A percentile compares a stretch with the other conserved stretches of the same genome.
Conservation (phyloP, 257 asterid species). For the Petrea volubilis region DNA sequence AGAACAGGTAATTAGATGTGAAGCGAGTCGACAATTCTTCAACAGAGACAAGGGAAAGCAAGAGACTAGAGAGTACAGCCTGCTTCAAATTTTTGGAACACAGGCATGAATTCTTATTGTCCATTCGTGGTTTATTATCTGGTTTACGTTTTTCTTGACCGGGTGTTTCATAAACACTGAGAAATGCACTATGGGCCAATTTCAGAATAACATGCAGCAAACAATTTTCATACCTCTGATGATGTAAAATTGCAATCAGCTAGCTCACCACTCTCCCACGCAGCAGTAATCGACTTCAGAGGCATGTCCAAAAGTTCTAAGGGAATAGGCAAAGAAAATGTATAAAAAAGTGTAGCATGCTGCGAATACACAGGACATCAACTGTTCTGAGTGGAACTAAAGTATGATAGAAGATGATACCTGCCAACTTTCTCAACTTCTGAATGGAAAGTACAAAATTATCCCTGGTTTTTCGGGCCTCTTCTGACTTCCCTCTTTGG, state of each 20-base stretch:
- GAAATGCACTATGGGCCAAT: background rate
- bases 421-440: constrained; percentile 78
- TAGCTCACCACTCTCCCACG: constrained; percentile 95
- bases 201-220: background rate
- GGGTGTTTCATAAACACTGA: background rate
- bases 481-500: constrained; percentile 44
- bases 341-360: background rate
- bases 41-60: background rate
- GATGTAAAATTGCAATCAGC: constrained; percentile 55
- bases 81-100: too few species aligned
- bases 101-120: background rate
- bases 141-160: background rate
- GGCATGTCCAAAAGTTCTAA: constrained; percentile 95
- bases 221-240: constrained; percentile 64
- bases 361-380: constrained; percentile 4
- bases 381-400: background rate
- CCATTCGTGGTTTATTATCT: background rate
- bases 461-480: constrained; percentile 39
- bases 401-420: constrained; percentile 33
- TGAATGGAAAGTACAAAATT: constrained; percentile 57
- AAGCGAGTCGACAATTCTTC: background rate
- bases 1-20: background rate
- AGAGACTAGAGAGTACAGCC: background rate
- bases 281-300: constrained; percentile 71
- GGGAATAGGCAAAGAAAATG: constrained; percentile 5